Evolutionary conservation across 2,329 filamentous ascomycete species (phyloP).

Genomic region (Aciculosporium take): DNA sequence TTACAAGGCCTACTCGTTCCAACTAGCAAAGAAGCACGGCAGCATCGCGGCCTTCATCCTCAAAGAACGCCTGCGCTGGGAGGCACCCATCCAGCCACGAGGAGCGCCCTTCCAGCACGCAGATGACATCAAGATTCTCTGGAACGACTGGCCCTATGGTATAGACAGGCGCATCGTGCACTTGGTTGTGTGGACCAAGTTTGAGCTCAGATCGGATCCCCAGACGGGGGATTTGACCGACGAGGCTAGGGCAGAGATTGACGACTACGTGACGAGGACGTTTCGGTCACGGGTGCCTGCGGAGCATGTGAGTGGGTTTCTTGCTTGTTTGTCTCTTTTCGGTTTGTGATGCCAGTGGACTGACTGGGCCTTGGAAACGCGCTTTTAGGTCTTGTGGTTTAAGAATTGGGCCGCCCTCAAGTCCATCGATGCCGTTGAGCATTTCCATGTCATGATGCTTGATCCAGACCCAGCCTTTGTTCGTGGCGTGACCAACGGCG

Average conservation of each 20-base stretch:
- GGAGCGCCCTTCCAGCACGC: conserved; percentile 27
- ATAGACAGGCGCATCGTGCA: conserved; percentile 67
- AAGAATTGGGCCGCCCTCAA: conserved; percentile 78
- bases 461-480: conserved; percentile 59
- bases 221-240: conserved; percentile 53
- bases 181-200: conserved; percentile 88
- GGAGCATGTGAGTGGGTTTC: conserved; percentile 34
- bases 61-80: conserved; percentile 56
- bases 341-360: no score
- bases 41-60: conserved; percentile 68
- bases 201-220: conserved; percentile 56
- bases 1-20: conserved; percentile 57
- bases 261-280: conserved; percentile 51
- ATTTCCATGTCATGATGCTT: conserved; percentile 89
- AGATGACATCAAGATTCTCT: conserved; percentile 57
- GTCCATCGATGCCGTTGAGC: conserved; percentile 74
- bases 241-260: conserved; percentile 47
- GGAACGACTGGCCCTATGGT: conserved; percentile 93
- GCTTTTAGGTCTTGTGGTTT: conserved; percentile 28
- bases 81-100: conserved; percentile 21
- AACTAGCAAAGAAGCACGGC: conserved; percentile 53
- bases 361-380: not conserved
- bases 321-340: not conserved
- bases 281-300: conserved; percentile 43
- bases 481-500: conserved; percentile 54